phyloP scores from a whole-genome alignment of 1,284 basidiomycete genomes.

The Peniophora sp. region DNA sequence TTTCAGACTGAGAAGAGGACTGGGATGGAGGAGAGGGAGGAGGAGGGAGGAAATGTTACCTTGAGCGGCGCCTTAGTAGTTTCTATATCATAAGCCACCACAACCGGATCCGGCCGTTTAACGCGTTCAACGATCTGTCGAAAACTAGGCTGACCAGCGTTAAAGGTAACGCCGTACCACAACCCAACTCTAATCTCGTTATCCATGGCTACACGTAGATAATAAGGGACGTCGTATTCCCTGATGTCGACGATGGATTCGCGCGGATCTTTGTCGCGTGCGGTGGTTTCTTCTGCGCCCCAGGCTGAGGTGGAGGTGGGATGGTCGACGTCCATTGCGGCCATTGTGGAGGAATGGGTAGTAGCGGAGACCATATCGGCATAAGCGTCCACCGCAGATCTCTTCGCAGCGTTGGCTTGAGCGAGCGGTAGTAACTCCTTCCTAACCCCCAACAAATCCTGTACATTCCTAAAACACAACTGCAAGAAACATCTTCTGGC shows the following conservation, averaged over 20 bases:
- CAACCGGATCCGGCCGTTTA: slow-evolving; percentile 97
- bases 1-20: too few relatives aligned
- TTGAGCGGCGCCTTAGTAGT: slow-evolving; percentile 98
- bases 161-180: slow-evolving; percentile 90
- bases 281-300: slow-evolving; percentile 43
- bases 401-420: slow-evolving; percentile 85
- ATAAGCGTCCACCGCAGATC: slow-evolving; percentile 94
- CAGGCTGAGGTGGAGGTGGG: slow-evolving; percentile 62
- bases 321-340: slow-evolving; percentile 25
- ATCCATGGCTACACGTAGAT: slow-evolving; percentile 97
- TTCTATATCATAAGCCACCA: slow-evolving; percentile 99
- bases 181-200: slow-evolving; percentile 95
- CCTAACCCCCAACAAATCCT: slow-evolving; percentile 84
- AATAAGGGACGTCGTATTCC: slow-evolving; percentile 97
- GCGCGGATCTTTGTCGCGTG: slow-evolving; percentile 70
- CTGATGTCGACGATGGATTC: slow-evolving; percentile 92
- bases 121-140: slow-evolving; percentile 75
- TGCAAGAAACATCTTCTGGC: slow-evolving; percentile 85
- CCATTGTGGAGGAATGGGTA: too few relatives aligned
- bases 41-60: too few relatives aligned
- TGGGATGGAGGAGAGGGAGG: too few relatives aligned
- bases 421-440: slow-evolving; percentile 89
- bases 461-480: slow-evolving; percentile 88
- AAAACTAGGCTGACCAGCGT: slow-evolving; percentile 77
- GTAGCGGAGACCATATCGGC: slow-evolving; percentile 93